Evolutionary conservation across 352 stramenopile species (phyloP), one percentile per base, ranked within the genome.

Genomic region (Pythium rhizo-oryzae): DNA sequence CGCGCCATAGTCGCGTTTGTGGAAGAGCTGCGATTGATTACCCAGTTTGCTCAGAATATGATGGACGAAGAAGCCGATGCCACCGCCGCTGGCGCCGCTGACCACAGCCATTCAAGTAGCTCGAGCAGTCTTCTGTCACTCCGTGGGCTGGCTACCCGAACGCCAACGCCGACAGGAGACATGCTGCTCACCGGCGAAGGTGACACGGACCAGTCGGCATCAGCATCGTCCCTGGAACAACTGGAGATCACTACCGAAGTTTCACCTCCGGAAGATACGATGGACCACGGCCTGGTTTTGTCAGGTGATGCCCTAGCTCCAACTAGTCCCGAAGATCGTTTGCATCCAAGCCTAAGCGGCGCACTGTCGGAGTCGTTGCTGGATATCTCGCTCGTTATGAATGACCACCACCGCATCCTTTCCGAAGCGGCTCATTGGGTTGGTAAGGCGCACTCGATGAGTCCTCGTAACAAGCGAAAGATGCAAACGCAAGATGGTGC

Each of bases 331-430:
- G 25, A 23, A 9, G 44, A 56, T 13, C 58, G 24, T 16, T 39
- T 46, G 8, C 23, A 51, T 23, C 46, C 39, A 1, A 37, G 46
- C 52, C 49, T 41, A 0, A 47, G 55, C 16, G 62, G 52, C 7
- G 55, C 79, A 25, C 64, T 92, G 19, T 76, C 81, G 18, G 77
- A 89, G 30, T 87, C 84, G 19, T 65, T 92, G 12, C 63, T 89
- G 52, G 84, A 90, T 47, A 92, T 92, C 50, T 90, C 84, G 19
- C 81, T 92, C 24, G 81, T 92, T 18, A 89, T 92, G 81, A 90
- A 63, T n/a, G 84, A 92, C 28, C 80, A 90, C 57, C 81, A 92
- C 24, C 80, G 75, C 0, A 72, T 92, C n/a, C 50, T 92, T 23
- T 78, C 75, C 1, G 77, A 92, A 65, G 75, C 77, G 0, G 71